Conservation (phyloP, 352 stramenopile species). For the Pythium phragmiticola region DNA sequence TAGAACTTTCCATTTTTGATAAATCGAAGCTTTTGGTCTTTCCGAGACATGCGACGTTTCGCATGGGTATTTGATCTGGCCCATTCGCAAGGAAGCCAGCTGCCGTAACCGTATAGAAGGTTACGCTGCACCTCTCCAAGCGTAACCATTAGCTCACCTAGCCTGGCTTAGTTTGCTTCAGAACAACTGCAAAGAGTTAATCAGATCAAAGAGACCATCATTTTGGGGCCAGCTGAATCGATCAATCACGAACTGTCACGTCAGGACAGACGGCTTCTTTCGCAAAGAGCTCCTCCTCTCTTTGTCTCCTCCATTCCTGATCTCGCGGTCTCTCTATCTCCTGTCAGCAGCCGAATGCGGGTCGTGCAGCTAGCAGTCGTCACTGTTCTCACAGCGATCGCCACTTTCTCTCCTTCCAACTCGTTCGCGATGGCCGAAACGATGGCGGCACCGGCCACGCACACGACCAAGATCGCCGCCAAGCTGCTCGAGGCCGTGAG, state of each 20-base stretch:
- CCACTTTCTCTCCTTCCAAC: neutral
- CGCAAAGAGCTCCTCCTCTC: neutral
- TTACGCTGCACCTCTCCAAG: neutral
- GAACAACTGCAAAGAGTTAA: neutral
- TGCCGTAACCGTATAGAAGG: neutral
- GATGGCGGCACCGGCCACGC: neutral
- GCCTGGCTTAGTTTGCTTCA: neutral
- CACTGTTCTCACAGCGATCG: constrained; percentile 1
- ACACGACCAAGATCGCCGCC: constrained; percentile 36
- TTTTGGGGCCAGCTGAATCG: neutral
- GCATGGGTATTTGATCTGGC: neutral
- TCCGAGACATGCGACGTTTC: neutral
- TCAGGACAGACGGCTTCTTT: neutral
- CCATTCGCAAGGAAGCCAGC: neutral
- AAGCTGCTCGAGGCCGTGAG: constrained; percentile 36
- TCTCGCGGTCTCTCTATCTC: neutral
- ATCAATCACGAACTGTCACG: too few relatives aligned
- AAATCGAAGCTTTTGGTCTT: neutral
- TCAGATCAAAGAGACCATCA: neutral
- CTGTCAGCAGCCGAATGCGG: constrained; percentile 5
- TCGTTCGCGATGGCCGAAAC: constrained; percentile 8
- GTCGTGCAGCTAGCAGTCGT: neutral
- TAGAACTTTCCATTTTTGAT: neutral
- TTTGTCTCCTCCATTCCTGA: neutral
- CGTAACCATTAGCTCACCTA: neutral